Evolutionary conservation across 345 rosid genomes (phyloP).

Genomic region (Sapria himalayana): DNA sequence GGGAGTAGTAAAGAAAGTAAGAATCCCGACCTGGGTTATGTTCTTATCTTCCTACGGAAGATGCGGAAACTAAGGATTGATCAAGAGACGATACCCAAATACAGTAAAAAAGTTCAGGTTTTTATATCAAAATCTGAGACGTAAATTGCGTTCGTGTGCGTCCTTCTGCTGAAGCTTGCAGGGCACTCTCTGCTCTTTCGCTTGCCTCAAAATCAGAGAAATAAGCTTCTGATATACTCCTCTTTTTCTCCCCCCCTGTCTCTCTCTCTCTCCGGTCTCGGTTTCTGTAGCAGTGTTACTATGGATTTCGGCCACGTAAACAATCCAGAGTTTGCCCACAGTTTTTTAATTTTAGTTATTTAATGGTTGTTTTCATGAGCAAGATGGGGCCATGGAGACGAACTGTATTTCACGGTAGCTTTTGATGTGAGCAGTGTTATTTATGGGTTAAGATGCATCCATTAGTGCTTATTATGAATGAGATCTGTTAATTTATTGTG

Average conservation of each 20-base stretch:
- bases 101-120: slow-evolving; percentile 6
- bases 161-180: slow-evolving; percentile 8
- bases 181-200: slow-evolving; percentile 7
- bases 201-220: slow-evolving; percentile 15
- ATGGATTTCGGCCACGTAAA: neutral
- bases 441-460: too few species aligned
- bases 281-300: neutral
- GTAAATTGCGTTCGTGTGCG: neutral
- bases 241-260: slow-evolving; percentile 2
- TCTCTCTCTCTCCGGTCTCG: neutral
- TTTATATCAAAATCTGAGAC: too few species aligned
- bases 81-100: slow-evolving; percentile 1
- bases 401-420: too few species aligned
- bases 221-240: slow-evolving; percentile 11
- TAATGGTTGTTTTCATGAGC: too few species aligned
- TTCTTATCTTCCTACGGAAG: neutral
- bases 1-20: slow-evolving; percentile 5
- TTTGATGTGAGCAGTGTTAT: too few species aligned
- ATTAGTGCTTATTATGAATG: too few species aligned
- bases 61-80: neutral
- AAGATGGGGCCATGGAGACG: too few species aligned
- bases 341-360: too few species aligned
- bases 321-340: slow-evolving; percentile 1
- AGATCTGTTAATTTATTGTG: too few species aligned
- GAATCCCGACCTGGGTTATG: slow-evolving; percentile 5